Base-by-base conservation (phyloP, 352 stramenopile genomes). In the Phytophthora quininea region DNA sequence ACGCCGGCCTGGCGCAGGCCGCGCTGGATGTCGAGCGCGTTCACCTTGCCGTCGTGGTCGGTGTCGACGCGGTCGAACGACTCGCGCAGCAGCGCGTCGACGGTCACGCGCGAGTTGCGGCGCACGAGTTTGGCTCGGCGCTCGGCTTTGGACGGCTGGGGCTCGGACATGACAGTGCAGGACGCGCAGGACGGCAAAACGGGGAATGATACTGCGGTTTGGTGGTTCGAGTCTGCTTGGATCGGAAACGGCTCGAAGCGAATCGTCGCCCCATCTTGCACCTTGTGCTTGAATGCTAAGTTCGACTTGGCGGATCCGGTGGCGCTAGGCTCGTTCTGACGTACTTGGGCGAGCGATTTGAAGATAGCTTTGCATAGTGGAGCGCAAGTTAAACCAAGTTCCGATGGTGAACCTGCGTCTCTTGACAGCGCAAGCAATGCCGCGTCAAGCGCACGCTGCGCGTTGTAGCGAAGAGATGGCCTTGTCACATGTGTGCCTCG, bases 101-200 rank as follows among this genome's bases (percentile, higher is more conserved):
- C 86, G 5, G 86, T 92, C 48, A 92, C 64, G 55, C 86, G 86
- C 68, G 86, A 95, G 66, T 84, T 90, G 78, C 86, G 84, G 43
- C 86, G 86, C 66, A 93, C 71, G 42, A 95, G 78, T 56, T 67
- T 74, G n/a, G 70, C 70, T 8, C 60, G 66, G n/a, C 70, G 59
- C 37, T 71, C 51, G 2, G 62, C 54, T 12, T 66, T 53, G 14
- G 33, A 32, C 12, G 38, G 35, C 19, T 45, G n/a, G 52, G n/a
- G 15, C 15, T 73, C 61, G 3, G 50, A 53, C 61, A 74, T 74
- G 35, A 40, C 35, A 1, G 35, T 64, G 35, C 3, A 24, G 7
- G 42, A 33, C 29, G 27, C n/a, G 9, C 30, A 4, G 6, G 50
- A 24, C 4, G n/a, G 49, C 48, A 43, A 50, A 48, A 50, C 38